Evolutionary conservation across 2,329 filamentous ascomycete species (phyloP).

Genomic region (Raffaelea albimanens): DNA sequence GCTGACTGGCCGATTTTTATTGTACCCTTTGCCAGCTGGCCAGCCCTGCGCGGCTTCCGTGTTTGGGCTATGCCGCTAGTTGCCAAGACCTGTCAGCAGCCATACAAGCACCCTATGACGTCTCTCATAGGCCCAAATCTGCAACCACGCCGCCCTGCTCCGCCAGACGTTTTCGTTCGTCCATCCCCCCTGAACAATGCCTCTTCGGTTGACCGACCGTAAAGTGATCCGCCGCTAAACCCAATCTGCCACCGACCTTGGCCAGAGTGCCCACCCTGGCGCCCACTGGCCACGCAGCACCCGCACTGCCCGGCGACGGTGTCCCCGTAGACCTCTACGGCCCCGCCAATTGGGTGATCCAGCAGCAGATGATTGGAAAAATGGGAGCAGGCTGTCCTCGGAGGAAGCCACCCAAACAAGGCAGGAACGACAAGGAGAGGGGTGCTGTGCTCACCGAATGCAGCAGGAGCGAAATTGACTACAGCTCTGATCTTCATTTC

Average conservation of each 20-base stretch:
- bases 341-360: background rate
- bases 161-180: background rate
- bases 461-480: constrained; percentile 6
- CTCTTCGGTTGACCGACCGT: constrained; percentile 12
- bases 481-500: background rate
- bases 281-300: no score
- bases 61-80: no score
- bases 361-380: background rate
- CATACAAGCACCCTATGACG: constrained; percentile 1
- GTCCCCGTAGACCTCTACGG: constrained; percentile 1
- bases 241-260: constrained; percentile 25
- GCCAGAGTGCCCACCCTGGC: background rate
- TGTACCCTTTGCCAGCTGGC: no score
- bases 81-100: no score
- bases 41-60: no score
- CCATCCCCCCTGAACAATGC: constrained; percentile 2
- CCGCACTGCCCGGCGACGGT: background rate
- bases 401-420: background rate
- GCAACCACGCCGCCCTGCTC: no score
- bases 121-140: constrained; percentile 1
- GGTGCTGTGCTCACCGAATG: constrained; percentile 1
- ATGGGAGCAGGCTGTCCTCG: background rate
- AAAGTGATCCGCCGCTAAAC: constrained; percentile 18
- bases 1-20: no score
- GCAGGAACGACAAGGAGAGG: constrained; percentile 3